Percentiles rank a stretch among this genome's conserved stretches.
phyloP scores from a whole-genome alignment of 352 stramenopile species.

The Phytophthora multivora region DNA sequence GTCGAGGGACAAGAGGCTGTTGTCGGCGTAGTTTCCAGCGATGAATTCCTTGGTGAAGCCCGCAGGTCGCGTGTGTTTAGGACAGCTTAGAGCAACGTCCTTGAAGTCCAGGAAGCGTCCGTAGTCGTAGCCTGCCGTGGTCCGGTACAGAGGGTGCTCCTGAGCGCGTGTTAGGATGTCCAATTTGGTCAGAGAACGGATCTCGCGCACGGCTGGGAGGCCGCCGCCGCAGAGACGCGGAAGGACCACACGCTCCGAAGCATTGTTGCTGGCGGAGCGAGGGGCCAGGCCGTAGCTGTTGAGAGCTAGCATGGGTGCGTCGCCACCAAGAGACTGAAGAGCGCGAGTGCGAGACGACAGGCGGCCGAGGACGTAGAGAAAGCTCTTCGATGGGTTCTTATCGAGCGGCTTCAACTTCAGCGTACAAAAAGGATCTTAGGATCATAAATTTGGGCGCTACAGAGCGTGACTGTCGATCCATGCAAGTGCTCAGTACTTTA shows the following conservation, averaged over 20 bases:
- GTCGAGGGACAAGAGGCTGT: slow-evolving; percentile 60
- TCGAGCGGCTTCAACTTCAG: not conserved
- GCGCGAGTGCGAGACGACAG: not conserved
- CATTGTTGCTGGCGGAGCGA: slow-evolving; percentile 9
- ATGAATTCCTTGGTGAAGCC: slow-evolving; percentile 70
- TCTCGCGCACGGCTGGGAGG: slow-evolving; percentile 31
- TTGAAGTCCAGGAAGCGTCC: slow-evolving; percentile 59
- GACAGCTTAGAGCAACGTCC: slow-evolving; percentile 54
- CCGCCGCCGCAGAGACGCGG: slow-evolving; percentile 43
- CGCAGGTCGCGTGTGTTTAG: slow-evolving; percentile 47
- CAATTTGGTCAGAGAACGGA: slow-evolving; percentile 57
- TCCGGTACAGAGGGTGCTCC: slow-evolving; percentile 61
- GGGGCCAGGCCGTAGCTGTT: slow-evolving; percentile 51
- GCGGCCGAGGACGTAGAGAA: not conserved
- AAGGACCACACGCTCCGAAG: slow-evolving; percentile 36
- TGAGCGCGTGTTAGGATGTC: slow-evolving; percentile 41
- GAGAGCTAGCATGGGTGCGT: slow-evolving; percentile 40
- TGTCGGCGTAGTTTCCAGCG: slow-evolving; percentile 53
- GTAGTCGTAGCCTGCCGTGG: slow-evolving; percentile 67
- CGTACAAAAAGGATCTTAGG: not conserved
- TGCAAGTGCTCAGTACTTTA: not conserved
- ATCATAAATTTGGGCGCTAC: too few relatives aligned
- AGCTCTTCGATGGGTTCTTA: not conserved
- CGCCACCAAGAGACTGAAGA: not conserved
- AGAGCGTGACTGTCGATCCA: too few relatives aligned